Evolutionary conservation across 2,329 filamentous ascomycete genomes (phyloP).

Genomic region (Rhynchosporium graminicola): DNA sequence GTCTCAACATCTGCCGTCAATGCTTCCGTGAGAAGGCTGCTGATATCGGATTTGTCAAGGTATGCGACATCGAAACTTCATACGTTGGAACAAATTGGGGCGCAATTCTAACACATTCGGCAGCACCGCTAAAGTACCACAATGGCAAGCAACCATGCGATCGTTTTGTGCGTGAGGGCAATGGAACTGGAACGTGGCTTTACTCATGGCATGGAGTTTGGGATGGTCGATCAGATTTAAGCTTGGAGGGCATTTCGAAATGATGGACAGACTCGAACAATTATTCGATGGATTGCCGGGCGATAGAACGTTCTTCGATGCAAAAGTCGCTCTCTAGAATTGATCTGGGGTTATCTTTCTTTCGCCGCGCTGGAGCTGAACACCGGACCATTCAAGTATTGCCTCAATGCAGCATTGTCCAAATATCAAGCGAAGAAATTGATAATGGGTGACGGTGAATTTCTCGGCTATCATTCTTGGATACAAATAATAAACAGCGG

Average conservation of each 20-base stretch:
- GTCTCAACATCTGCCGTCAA: conserved; percentile 84
- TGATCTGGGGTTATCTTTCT: conserved; percentile 18
- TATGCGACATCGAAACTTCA: conserved; percentile 39
- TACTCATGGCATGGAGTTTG: conserved; percentile 34
- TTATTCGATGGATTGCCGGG: conserved; percentile 26
- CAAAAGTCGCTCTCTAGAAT: conserved; percentile 16
- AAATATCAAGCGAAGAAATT: neutral
- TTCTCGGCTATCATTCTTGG: neutral
- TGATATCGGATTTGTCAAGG: conserved; percentile 75
- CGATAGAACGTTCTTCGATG: conserved; percentile 24
- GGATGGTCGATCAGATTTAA: conserved; percentile 27
- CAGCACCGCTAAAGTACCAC: conserved; percentile 36
- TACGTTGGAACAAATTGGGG: neutral
- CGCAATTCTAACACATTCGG: conserved; percentile 7
- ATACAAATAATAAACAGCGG: neutral
- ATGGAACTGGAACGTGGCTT: conserved; percentile 20
- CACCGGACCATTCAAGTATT: neutral
- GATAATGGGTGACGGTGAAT: neutral
- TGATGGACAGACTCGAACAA: conserved; percentile 23
- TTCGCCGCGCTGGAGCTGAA: conserved; percentile 5
- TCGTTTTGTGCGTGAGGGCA: conserved; percentile 27
- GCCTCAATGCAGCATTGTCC: conserved; percentile 10
- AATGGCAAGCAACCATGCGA: conserved; percentile 21
- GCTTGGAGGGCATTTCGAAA: conserved; percentile 23
- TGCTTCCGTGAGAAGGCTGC: conserved; percentile 75